These are phyloP conservation scores for Elongisporangium prolatum DNA, from an alignment of 352 stramenopile species.

Conservation along the genomic window DNA sequence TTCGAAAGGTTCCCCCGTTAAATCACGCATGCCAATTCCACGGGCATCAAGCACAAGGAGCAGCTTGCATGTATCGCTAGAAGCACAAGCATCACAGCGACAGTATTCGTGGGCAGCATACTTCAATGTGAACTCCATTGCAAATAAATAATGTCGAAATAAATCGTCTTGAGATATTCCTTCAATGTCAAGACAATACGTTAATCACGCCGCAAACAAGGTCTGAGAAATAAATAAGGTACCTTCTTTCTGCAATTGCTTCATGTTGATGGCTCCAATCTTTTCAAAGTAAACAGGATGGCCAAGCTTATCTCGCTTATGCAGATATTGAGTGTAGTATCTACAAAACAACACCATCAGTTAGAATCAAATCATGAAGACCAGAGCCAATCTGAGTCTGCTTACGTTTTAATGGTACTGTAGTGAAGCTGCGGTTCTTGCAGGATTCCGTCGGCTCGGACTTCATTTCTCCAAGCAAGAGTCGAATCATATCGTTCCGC, in stretches of 20 bases:
- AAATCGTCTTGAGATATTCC: conserved; percentile 63
- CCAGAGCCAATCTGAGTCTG: neutral
- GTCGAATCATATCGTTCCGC: conserved; percentile 55
- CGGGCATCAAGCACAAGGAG: conserved; percentile 70
- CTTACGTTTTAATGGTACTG: conserved; percentile 59
- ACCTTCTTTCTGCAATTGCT: conserved; percentile 62
- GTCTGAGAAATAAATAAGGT: too few species aligned
- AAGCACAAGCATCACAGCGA: conserved; percentile 41
- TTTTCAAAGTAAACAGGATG: conserved; percentile 83
- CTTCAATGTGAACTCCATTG: conserved; percentile 82
- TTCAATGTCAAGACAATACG: neutral
- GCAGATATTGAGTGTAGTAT: conserved; percentile 72
- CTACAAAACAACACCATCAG: conserved; percentile 17
- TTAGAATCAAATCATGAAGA: neutral
- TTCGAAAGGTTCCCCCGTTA: conserved; percentile 72
- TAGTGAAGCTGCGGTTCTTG: conserved; percentile 53
- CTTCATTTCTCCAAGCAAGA: conserved; percentile 70
- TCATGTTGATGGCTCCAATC: conserved; percentile 78
- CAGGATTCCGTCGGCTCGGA: conserved; percentile 68
- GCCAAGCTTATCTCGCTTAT: conserved; percentile 77
- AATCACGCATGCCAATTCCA: conserved; percentile 71
- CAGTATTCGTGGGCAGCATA: conserved; percentile 61
- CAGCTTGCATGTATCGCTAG: conserved; percentile 71
- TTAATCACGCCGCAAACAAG: neutral
- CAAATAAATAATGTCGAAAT: conserved; percentile 80